These are phyloP conservation scores for Grifola frondosa DNA, from an alignment of 1,284 basidiomycete species.

Conservation along the genomic window DNA sequence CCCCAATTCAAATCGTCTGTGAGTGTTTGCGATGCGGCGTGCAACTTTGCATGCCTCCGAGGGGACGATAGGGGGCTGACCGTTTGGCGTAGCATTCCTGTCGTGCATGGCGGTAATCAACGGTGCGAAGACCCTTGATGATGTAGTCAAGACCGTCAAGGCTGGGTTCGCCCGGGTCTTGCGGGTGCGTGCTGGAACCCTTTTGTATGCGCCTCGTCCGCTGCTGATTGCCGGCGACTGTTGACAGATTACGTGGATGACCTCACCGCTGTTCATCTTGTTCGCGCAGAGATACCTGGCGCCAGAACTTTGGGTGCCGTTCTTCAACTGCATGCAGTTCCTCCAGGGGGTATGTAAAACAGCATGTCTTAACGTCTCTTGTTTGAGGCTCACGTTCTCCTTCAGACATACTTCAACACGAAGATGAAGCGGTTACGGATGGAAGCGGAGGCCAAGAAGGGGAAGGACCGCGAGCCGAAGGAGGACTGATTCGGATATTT, in stretches of 20 bases:
- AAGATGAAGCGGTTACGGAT: slow-evolving; percentile 62
- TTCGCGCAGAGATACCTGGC: slow-evolving; percentile 77
- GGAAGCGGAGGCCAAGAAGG: slow-evolving; percentile 45
- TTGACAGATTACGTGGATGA: slow-evolving; percentile 66
- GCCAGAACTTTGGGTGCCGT: slow-evolving; percentile 75
- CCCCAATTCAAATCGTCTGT: slow-evolving; percentile 77
- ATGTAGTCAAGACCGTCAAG: slow-evolving; percentile 71
- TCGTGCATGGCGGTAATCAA: slow-evolving; percentile 84
- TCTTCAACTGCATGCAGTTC: slow-evolving; percentile 72
- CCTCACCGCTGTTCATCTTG: slow-evolving; percentile 68
- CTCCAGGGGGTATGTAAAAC: slow-evolving; percentile 53
- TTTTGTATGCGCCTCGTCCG: not conserved
- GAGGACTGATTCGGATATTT: slow-evolving; percentile 26
- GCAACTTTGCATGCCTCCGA: not conserved
- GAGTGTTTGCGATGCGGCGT: slow-evolving; percentile 27
- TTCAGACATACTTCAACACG: slow-evolving; percentile 71
- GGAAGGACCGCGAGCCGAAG: slow-evolving; percentile 46
- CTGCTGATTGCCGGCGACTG: slow-evolving; percentile 1
- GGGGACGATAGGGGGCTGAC: not conserved
- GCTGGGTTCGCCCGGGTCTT: slow-evolving; percentile 77
- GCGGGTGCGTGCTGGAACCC: slow-evolving; percentile 44
- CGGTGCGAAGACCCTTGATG: slow-evolving; percentile 69
- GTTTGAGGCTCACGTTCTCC: not conserved
- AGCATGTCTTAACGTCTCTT: too few species aligned
- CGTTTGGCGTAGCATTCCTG: slow-evolving; percentile 48